Conservation (phyloP, 139 green algal species). For the Chlorella sp. region DNA sequence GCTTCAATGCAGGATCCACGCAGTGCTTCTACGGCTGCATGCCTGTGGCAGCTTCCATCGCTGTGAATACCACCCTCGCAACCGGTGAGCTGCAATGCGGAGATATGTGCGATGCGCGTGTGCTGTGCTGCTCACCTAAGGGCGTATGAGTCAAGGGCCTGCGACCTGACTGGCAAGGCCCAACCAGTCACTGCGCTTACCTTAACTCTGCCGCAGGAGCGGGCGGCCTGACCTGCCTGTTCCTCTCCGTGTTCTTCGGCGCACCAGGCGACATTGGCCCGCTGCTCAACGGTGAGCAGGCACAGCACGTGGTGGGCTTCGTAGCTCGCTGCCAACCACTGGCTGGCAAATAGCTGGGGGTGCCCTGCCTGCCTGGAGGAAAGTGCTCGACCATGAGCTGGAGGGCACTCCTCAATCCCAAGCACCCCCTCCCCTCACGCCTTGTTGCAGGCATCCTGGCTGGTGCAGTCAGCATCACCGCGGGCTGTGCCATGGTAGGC, state of each 20-base stretch:
- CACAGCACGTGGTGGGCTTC: neutral
- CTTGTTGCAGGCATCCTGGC: conserved; percentile 38
- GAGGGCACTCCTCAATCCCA: no score
- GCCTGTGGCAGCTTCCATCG: conserved; percentile 45
- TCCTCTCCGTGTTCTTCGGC: conserved; percentile 43
- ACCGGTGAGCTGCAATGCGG: neutral
- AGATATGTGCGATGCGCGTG: no score
- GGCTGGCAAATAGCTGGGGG: no score
- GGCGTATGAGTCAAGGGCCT: no score
- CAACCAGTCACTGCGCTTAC: neutral
- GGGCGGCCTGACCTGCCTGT: conserved; percentile 63
- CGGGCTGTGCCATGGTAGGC: neutral
- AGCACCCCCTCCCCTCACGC: neutral
- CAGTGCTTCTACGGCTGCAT: conserved; percentile 44
- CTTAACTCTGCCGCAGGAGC: conserved; percentile 40
- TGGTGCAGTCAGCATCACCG: conserved; percentile 67
- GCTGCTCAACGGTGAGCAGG: conserved; percentile 50
- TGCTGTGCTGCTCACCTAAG: no score
- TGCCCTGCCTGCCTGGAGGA: no score
- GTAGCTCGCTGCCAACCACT: no score
- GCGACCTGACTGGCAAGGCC: no score
- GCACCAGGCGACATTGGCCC: conserved; percentile 47
- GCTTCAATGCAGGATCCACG: conserved; percentile 79
- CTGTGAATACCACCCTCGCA: conserved; percentile 76
- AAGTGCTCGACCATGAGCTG: no score